Conservation (phyloP, 257 asterid genomes). For the Capsicum pubescens region DNA sequence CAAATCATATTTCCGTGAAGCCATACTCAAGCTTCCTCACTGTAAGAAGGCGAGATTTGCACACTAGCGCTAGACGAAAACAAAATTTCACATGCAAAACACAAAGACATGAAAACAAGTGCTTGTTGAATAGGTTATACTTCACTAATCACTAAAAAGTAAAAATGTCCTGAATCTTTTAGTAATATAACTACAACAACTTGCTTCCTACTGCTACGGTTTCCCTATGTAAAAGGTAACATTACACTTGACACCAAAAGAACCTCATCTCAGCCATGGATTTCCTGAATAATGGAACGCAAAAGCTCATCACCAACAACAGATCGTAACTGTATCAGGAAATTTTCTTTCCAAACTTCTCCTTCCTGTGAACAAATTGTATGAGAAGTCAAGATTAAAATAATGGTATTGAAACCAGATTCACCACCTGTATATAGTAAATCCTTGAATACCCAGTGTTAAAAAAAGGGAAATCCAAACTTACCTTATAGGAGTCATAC, state of each 20-base stretch:
- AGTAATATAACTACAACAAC: constrained; percentile 32
- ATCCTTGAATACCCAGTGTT: not conserved
- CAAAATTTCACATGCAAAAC: constrained; percentile 28
- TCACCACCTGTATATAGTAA: constrained; percentile 5
- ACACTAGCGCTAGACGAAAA: constrained; percentile 16
- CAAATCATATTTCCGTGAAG: not conserved
- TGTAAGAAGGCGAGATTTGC: not conserved
- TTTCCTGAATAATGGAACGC: constrained; percentile 55
- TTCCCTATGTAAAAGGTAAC: constrained; percentile 34
- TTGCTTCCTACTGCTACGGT: constrained; percentile 35
- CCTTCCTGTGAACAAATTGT: constrained; percentile 54
- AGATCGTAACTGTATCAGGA: constrained; percentile 52
- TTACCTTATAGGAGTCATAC: constrained; percentile 54
- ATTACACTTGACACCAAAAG: constrained; percentile 33
- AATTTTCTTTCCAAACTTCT: constrained; percentile 52
- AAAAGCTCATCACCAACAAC: constrained; percentile 60
- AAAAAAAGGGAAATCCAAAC: constrained; percentile 8
- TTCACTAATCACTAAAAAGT: not conserved
- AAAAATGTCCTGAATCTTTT: constrained; percentile 25
- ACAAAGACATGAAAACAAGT: constrained; percentile 16
- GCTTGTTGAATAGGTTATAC: constrained; percentile 5
- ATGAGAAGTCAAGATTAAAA: constrained; percentile 22
- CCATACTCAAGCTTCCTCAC: constrained; percentile 5
- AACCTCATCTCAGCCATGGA: constrained; percentile 66
- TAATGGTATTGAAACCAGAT: constrained; percentile 16